phyloP scores from a whole-genome alignment of 176 grass and related monocot species.

The Pharus latifolius region DNA sequence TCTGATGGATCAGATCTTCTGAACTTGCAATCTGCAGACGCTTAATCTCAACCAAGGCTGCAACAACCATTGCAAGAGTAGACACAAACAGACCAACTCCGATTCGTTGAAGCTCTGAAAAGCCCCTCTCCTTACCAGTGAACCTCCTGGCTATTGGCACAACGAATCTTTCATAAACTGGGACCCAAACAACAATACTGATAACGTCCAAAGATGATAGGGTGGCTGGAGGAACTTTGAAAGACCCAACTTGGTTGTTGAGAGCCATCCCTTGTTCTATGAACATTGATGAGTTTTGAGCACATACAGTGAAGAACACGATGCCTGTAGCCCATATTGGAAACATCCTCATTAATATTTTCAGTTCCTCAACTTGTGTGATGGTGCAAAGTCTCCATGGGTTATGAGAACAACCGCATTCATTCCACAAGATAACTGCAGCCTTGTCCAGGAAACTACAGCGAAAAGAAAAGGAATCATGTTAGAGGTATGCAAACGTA shows the following conservation, averaged over 20 bases:
- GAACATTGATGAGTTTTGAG: constrained; percentile 70
- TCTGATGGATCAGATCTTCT: constrained; percentile 39
- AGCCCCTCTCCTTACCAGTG: constrained; percentile 73
- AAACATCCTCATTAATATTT: constrained; percentile 69
- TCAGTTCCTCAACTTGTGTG: constrained; percentile 83
- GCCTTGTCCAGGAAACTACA: constrained; percentile 81
- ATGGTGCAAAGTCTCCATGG: constrained; percentile 81
- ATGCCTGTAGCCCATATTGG: constrained; percentile 84
- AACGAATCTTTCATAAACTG: constrained; percentile 62
- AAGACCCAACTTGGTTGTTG: constrained; percentile 38
- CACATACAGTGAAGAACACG: constrained; percentile 63
- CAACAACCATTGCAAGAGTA: constrained; percentile 40
- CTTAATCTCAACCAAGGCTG: constrained; percentile 62
- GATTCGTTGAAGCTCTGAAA: constrained; percentile 68
- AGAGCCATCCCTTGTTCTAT: constrained; percentile 76
- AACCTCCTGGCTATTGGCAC: constrained; percentile 59
- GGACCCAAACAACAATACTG: constrained; percentile 47
- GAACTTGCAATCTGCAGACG: constrained; percentile 55
- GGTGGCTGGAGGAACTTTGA: constrained; percentile 60
- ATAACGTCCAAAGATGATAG: constrained; percentile 70
- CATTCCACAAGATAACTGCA: constrained; percentile 32
- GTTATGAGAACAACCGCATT: constrained; percentile 17
- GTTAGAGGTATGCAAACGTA: constrained; percentile 1
- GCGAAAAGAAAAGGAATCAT: background rate
- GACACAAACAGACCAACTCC: constrained; percentile 74